Percentiles rank a stretch among this genome's conserved stretches.
Conservation (phyloP, 2,329 filamentous ascomycete genomes). For the Monilinia aucupariae region DNA sequence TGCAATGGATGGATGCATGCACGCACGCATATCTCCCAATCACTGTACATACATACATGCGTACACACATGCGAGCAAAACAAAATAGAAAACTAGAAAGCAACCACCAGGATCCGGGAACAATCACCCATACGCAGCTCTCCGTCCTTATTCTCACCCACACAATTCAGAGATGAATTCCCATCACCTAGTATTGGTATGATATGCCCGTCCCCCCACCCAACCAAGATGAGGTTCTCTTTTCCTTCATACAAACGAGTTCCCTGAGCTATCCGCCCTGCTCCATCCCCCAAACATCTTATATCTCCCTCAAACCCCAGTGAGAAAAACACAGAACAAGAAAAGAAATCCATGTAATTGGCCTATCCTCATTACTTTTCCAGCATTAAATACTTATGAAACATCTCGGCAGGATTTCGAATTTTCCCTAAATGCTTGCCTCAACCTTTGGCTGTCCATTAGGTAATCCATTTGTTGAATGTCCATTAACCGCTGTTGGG, state of each 20-base stretch:
- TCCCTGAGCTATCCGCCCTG: neutral
- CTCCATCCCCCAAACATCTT: neutral
- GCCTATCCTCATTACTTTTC: neutral
- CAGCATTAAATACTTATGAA: neutral
- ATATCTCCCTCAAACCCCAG: neutral
- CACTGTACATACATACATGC: neutral
- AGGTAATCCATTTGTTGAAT: slow-evolving; percentile 30
- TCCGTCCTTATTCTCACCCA: neutral
- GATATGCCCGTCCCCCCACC: neutral
- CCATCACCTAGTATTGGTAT: neutral
- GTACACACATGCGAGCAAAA: neutral
- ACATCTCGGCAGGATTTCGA: neutral
- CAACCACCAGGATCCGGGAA: neutral
- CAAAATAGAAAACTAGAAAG: neutral
- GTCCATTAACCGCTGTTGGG: slow-evolving; percentile 39
- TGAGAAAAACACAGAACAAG: neutral
- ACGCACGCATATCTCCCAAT: neutral
- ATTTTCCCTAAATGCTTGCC: slow-evolving; percentile 14
- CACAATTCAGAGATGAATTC: neutral
- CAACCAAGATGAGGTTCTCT: neutral
- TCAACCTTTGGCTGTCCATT: slow-evolving; percentile 35
- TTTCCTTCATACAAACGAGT: neutral
- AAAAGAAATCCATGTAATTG: neutral
- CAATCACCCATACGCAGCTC: neutral
- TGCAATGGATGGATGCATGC: neutral